Conservation (phyloP, 2,329 filamentous ascomycete species). For the Aureobasidium sp. region DNA sequence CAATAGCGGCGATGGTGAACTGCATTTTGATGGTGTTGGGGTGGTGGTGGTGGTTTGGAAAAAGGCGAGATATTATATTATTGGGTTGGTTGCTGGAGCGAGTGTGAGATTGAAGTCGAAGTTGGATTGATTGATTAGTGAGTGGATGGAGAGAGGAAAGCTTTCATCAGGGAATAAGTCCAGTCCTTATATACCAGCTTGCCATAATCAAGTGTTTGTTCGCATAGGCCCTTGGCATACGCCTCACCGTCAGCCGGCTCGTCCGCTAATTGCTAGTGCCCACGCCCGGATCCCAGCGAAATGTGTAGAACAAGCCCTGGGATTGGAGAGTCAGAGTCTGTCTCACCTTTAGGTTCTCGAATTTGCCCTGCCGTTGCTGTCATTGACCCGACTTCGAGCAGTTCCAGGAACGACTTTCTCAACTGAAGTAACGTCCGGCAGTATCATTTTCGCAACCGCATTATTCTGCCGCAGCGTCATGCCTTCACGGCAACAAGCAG, state of each 20-base stretch:
- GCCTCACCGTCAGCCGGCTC: constrained; percentile 2
- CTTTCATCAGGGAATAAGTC: background rate
- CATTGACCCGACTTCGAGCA: background rate
- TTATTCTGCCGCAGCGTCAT: background rate
- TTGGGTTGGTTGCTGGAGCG: constrained; percentile 6
- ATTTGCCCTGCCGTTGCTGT: constrained; percentile 9
- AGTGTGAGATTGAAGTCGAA: constrained; percentile 16
- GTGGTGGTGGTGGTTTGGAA: constrained; percentile 4
- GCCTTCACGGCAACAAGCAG: background rate
- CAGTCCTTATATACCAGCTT: constrained; percentile 7
- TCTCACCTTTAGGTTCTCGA: background rate
- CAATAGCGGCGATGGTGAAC: constrained; percentile 34
- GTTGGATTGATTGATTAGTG: constrained; percentile 12
- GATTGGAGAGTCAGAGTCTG: background rate
- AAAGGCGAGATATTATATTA: constrained; percentile 13
- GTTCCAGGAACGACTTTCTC: background rate
- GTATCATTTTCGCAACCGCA: background rate
- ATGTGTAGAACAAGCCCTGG: background rate
- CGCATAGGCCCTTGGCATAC: constrained; percentile 5
- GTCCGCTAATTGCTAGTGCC: constrained; percentile 5
- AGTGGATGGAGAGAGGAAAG: constrained; percentile 8
- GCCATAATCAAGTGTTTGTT: constrained; percentile 5
- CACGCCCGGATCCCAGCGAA: constrained; percentile 9
- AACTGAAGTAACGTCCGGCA: constrained; percentile 6
- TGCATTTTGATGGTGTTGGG: constrained; percentile 39